phyloP scores from a whole-genome alignment of 176 grass and related monocot genomes.

The Leersia perrieri region DNA sequence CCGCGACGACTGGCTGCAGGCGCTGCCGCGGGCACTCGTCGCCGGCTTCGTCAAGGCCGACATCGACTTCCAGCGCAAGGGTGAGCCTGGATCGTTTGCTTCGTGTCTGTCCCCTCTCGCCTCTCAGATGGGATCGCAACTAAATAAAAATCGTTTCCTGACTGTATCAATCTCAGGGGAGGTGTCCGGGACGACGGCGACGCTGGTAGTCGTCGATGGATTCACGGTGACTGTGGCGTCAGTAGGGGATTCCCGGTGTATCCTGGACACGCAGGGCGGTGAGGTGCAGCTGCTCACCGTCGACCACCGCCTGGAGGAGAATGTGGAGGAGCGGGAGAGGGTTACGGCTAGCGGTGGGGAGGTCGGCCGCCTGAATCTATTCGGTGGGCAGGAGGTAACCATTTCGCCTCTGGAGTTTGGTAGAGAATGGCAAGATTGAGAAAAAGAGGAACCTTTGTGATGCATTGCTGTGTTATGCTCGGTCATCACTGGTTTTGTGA shows the following conservation, averaged over 20 bases:
- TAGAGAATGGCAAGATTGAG: background rate
- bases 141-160: background rate
- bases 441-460: background rate
- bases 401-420: background rate
- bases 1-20: slow-evolving; percentile 83
- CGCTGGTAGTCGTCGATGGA: slow-evolving; percentile 77
- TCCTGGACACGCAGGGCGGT: slow-evolving; percentile 70
- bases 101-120: background rate
- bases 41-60: slow-evolving; percentile 95
- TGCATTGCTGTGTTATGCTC: background rate
- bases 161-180: slow-evolving; percentile 44
- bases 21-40: slow-evolving; percentile 78
- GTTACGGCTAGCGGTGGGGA: slow-evolving; percentile 92
- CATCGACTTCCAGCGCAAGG: slow-evolving; percentile 91
- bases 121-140: background rate
- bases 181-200: slow-evolving; percentile 85
- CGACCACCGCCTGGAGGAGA: slow-evolving; percentile 89
- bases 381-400: slow-evolving; percentile 82
- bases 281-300: slow-evolving; percentile 75
- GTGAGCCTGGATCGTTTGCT: slow-evolving; percentile 27
- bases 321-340: slow-evolving; percentile 78
- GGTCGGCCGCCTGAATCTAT: slow-evolving; percentile 83
- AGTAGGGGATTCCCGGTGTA: slow-evolving; percentile 89
- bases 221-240: slow-evolving; percentile 87
- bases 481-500: background rate